These are phyloP conservation scores for Solanum ahanhuiri DNA, from an alignment of 257 asterid species.

Conservation along the genomic window DNA sequence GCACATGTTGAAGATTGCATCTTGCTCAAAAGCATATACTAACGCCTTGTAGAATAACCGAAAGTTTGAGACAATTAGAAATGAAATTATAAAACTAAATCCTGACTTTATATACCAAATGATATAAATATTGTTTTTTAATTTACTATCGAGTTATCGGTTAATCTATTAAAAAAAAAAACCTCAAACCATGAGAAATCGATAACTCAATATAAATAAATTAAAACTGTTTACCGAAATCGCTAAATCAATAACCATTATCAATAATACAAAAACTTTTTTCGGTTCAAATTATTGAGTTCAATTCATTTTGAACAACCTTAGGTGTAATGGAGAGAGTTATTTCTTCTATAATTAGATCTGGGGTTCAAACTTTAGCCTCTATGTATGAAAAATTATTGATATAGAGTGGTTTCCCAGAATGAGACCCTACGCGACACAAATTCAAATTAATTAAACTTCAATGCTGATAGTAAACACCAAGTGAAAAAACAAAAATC, in stretches of 20 bases:
- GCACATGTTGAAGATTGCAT: not conserved
- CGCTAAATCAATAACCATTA: not conserved
- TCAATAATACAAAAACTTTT: too few species aligned
- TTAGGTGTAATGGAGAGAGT: too few species aligned
- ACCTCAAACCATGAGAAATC: not conserved
- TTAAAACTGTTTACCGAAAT: accelerated
- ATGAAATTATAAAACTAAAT: too few species aligned
- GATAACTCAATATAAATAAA: not conserved
- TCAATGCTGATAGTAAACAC: too few species aligned
- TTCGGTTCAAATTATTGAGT: not conserved
- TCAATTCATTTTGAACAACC: not conserved
- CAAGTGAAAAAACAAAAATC: too few species aligned
- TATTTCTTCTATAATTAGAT: not conserved
- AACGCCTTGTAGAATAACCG: too few species aligned
- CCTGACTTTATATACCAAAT: too few species aligned
- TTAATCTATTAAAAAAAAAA: too few species aligned
- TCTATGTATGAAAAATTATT: too few species aligned
- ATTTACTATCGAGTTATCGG: not conserved
- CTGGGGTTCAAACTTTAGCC: too few species aligned
- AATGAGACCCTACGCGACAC: not conserved
- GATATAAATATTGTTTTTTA: too few species aligned
- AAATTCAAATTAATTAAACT: too few species aligned
- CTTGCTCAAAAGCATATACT: not conserved
- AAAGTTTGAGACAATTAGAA: not conserved
- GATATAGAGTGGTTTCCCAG: accelerated